Evolutionary conservation across 495 filamentous ascomycete genomes (phyloP).

Genomic region (Penicillium roqueforti): DNA sequence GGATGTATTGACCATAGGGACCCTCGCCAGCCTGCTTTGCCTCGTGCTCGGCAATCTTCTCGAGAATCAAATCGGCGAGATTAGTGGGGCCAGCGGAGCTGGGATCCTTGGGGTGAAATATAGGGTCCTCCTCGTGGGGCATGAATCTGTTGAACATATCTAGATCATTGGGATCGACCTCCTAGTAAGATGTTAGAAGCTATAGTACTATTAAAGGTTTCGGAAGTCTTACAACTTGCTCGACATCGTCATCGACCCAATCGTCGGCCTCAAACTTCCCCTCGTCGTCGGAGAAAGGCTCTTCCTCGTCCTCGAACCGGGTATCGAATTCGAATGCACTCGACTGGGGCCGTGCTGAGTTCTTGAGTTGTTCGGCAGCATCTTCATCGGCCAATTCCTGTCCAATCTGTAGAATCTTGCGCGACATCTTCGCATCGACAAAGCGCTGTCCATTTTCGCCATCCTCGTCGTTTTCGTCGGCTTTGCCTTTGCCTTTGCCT

Average conservation of each 20-base stretch:
- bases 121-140: constrained; percentile 51
- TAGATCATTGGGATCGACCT: constrained; percentile 85
- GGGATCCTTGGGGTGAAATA: constrained; percentile 45
- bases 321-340: constrained; percentile 68
- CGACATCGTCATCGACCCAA: constrained; percentile 66
- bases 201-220: not conserved
- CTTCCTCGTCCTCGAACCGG: constrained; percentile 48
- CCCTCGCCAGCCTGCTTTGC: constrained; percentile 51
- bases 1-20: constrained; percentile 29
- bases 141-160: constrained; percentile 89
- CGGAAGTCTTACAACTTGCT: constrained; percentile 55
- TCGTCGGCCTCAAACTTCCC: constrained; percentile 51
- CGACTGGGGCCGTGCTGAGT: constrained; percentile 24
- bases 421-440: constrained; percentile 80
- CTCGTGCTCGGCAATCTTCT: constrained; percentile 92
- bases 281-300: constrained; percentile 53
- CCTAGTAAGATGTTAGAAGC: constrained; percentile 38
- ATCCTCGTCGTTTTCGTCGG: constrained; percentile 49
- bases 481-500: constrained; percentile 56
- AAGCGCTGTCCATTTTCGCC: constrained; percentile 62
- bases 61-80: constrained; percentile 84
- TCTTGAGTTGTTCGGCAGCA: constrained; percentile 42
- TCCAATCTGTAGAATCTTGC: constrained; percentile 83
- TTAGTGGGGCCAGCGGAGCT: constrained; percentile 60
- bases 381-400: constrained; percentile 79